Base-by-base conservation (phyloP, 805 yeast species). In the Naumovozyma dairenensis region DNA sequence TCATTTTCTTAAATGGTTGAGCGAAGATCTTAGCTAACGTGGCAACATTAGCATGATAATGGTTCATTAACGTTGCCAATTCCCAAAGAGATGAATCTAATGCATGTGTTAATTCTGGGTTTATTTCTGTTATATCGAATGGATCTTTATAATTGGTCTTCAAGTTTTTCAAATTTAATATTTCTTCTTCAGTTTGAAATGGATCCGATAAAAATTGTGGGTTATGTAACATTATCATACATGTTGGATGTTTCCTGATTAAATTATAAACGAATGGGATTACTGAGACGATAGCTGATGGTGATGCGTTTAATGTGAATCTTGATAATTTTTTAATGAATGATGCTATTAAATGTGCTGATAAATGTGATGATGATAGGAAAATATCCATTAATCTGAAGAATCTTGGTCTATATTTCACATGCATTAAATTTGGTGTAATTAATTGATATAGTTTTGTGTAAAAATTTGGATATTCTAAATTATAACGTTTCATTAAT, bases 31-130 rank as follows among this genome's bases (percentile, higher is more conserved):
- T 79, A 13, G 96, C 96, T 46, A 92, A 65, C 0, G 96, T 80
- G 1, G 96, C 89, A 9, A 92, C 85, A 49, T 92, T 92, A 12
- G 97, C 96, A 60, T 92, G 97, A 53, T 86, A 89, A 55, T 92
- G 98, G 9, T 72, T 59, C 64, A 78, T 74, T 36, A 82, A 60
- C 0, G 94, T 68, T 38, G 81, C 83, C 36, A 89, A 54, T 58
- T 92, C 98, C 98, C 98, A 92, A 31, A 87, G 59, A 0, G 96
- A 87, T 1, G 94, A 82, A 6, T 71, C 77, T 22, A 87, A 63
- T 4, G 97, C 96, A 21, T 73, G 65, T 0, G 96, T 80, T 37
- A 70, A 63, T 37, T 80, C 66, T 2, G 98, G 98, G 53, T 89
- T 85, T 1, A 40, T 34, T 48, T 83, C 94, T 1, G 55, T 39